Evolutionary conservation across 768 basidiomycete species (phyloP).

Genomic region (Tubosaeta sp.): DNA sequence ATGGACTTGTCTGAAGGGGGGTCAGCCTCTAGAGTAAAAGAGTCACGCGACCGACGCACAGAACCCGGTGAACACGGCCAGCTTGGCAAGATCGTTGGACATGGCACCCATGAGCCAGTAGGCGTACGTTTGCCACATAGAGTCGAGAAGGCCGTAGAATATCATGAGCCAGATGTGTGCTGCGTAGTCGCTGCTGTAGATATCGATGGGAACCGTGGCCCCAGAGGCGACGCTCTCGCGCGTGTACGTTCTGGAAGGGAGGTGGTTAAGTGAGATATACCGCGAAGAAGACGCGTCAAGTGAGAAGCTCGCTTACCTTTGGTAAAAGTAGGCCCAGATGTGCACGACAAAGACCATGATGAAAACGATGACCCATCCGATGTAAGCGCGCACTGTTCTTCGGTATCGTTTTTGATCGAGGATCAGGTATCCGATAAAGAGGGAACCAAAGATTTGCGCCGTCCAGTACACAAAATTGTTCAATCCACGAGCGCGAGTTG

Average conservation of each 20-base stretch:
- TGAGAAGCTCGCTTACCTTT: constrained; percentile 43
- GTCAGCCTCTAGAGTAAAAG: background rate
- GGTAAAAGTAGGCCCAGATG: constrained; percentile 76
- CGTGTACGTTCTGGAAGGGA: constrained; percentile 42
- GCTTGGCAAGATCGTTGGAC: constrained; percentile 76
- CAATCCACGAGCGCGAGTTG: constrained; percentile 72
- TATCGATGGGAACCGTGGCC: constrained; percentile 46
- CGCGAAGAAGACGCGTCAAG: background rate
- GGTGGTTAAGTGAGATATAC: too few species aligned
- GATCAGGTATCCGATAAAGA: constrained; percentile 60
- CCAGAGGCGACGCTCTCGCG: constrained; percentile 41
- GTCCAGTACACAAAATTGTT: constrained; percentile 81
- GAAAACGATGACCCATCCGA: constrained; percentile 64
- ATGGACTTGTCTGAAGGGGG: constrained; percentile 58
- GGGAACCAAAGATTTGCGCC: constrained; percentile 70
- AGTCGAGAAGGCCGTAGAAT: constrained; percentile 71
- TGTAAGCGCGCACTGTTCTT: constrained; percentile 67
- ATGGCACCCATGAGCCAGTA: constrained; percentile 88
- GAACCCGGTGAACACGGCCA: constrained; percentile 79
- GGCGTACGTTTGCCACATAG: constrained; percentile 81
- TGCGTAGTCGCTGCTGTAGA: constrained; percentile 51
- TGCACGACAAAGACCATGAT: constrained; percentile 65
- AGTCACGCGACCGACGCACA: constrained; percentile 42
- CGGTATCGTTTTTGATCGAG: constrained; percentile 55
- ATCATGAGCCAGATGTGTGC: constrained; percentile 62